phyloP scores from a whole-genome alignment of 2,329 filamentous ascomycete species.

The Chrysosporium keratinophilum region DNA sequence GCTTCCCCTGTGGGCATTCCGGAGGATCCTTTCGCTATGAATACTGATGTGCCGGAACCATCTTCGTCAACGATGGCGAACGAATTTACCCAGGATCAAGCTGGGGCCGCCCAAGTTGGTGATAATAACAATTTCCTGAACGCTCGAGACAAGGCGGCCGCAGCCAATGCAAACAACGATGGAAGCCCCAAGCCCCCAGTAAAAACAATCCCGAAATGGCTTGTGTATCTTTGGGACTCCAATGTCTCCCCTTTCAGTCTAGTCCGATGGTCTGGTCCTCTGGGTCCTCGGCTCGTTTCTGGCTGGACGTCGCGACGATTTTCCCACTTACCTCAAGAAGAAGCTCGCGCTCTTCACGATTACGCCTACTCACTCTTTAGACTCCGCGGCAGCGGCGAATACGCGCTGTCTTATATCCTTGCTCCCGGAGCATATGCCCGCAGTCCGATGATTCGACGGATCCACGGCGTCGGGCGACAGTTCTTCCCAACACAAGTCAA shows the following conservation, averaged over 20 bases:
- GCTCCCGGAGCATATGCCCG: slow-evolving; percentile 89
- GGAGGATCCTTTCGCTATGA: slow-evolving; percentile 82
- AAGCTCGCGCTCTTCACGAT: slow-evolving; percentile 76
- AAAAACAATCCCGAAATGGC: slow-evolving; percentile 66
- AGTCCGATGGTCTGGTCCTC: slow-evolving; percentile 74
- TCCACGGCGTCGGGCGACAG: slow-evolving; percentile 78
- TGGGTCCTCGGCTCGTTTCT: slow-evolving; percentile 84
- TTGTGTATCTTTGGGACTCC: slow-evolving; percentile 90
- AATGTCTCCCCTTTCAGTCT: slow-evolving; percentile 93
- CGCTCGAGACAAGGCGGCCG: slow-evolving; percentile 33
- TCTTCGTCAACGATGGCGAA: slow-evolving; percentile 60
- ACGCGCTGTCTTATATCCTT: slow-evolving; percentile 82
- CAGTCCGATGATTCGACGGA: slow-evolving; percentile 73
- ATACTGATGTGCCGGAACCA: slow-evolving; percentile 68
- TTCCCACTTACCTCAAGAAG: slow-evolving; percentile 68
- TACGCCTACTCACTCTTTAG: slow-evolving; percentile 93
- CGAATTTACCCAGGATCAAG: slow-evolving; percentile 70
- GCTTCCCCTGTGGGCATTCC: slow-evolving; percentile 91
- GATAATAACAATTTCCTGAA: slow-evolving; percentile 49
- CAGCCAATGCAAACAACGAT: slow-evolving; percentile 27
- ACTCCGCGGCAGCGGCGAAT: slow-evolving; percentile 85
- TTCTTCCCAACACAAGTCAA: slow-evolving; percentile 24
- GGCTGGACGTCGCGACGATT: slow-evolving; percentile 93
- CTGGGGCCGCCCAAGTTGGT: slow-evolving; percentile 18
- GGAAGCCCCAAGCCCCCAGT: slow-evolving; percentile 38